Evolutionary conservation across 192 early-diverging fungal genomes (phyloP).

Genomic region (Podila verticillata): DNA sequence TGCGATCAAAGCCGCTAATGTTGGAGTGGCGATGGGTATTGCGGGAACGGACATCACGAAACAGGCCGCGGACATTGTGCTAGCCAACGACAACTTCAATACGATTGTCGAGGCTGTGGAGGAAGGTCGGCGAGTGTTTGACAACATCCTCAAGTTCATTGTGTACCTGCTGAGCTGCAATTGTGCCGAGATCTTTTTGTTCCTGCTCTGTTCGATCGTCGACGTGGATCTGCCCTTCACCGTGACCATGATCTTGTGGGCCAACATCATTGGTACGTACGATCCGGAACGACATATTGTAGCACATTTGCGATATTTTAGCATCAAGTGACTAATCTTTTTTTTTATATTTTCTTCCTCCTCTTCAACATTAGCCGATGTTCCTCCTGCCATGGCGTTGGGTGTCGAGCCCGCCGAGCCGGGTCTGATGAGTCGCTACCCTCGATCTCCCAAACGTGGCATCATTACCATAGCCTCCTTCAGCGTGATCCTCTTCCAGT

Average conservation of each 20-base stretch:
- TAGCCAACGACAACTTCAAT: constrained; percentile 95
- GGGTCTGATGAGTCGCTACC: constrained; percentile 86
- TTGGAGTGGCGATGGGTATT: constrained; percentile 98
- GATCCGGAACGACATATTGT: too few species aligned
- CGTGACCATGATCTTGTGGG: constrained; percentile 95
- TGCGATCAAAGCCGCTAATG: constrained; percentile 94
- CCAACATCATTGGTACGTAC: constrained; percentile 86
- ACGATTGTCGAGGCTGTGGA: constrained; percentile 94
- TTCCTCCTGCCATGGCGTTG: constrained; percentile 94
- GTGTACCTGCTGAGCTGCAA: constrained; percentile 95
- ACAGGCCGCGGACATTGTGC: constrained; percentile 96
- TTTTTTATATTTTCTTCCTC: not conserved
- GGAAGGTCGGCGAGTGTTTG: constrained; percentile 95
- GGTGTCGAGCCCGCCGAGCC: constrained; percentile 90
- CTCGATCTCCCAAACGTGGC: constrained; percentile 78
- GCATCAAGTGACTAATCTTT: not conserved
- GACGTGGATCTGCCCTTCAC: constrained; percentile 90
- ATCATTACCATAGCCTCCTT: constrained; percentile 76
- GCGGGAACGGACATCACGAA: constrained; percentile 98
- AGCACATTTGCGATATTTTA: not conserved
- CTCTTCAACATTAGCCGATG: constrained; percentile 70
- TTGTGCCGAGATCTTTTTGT: constrained; percentile 93
- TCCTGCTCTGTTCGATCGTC: constrained; percentile 78
- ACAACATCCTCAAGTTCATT: constrained; percentile 98
- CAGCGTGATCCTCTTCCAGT: constrained; percentile 76